A percentile compares a stretch with the other conserved stretches of the same genome.
Evolutionary conservation across 352 stramenopile genomes (phyloP).

Genomic region (Pythium rishiriense): DNA sequence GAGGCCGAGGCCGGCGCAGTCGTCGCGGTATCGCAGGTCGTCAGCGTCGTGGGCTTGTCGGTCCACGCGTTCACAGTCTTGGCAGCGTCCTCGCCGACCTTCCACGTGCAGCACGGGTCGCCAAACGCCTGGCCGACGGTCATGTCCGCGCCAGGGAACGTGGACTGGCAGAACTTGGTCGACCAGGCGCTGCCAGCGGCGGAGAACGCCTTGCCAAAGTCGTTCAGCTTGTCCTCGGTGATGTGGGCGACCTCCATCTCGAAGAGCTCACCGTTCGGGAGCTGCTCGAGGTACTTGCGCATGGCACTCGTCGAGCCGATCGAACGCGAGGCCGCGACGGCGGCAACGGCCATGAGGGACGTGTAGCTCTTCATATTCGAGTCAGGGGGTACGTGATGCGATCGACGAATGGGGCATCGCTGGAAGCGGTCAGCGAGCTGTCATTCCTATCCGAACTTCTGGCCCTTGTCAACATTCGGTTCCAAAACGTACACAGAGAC

Average conservation of each 20-base stretch:
- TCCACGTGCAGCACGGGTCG: slow-evolving; percentile 54
- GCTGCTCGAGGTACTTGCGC: slow-evolving; percentile 31
- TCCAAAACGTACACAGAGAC: neutral
- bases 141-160: slow-evolving; percentile 36
- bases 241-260: slow-evolving; percentile 39
- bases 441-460: too few relatives aligned
- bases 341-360: slow-evolving; percentile 68
- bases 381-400: slow-evolving; percentile 10
- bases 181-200: slow-evolving; percentile 34
- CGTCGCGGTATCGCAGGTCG: slow-evolving; percentile 6
- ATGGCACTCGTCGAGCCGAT: slow-evolving; percentile 68
- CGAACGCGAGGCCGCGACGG: slow-evolving; percentile 63
- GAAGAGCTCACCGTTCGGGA: slow-evolving; percentile 46
- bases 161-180: slow-evolving; percentile 33
- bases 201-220: slow-evolving; percentile 41
- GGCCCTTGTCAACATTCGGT: too few relatives aligned
- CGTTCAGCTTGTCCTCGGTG: slow-evolving; percentile 26
- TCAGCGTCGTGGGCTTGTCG: slow-evolving; percentile 12
- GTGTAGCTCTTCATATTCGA: slow-evolving; percentile 75
- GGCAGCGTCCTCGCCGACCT: slow-evolving; percentile 13
- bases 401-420: slow-evolving; percentile 11
- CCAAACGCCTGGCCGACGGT: slow-evolving; percentile 57
- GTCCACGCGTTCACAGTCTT: slow-evolving; percentile 16
- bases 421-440: slow-evolving; percentile 7
- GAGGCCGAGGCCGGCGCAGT: slow-evolving; percentile 6